Evolutionary conservation across 768 basidiomycete species (phyloP), one percentile per base, ranked within the genome.

Genomic region (Goffeauzyma gilvescens): DNA sequence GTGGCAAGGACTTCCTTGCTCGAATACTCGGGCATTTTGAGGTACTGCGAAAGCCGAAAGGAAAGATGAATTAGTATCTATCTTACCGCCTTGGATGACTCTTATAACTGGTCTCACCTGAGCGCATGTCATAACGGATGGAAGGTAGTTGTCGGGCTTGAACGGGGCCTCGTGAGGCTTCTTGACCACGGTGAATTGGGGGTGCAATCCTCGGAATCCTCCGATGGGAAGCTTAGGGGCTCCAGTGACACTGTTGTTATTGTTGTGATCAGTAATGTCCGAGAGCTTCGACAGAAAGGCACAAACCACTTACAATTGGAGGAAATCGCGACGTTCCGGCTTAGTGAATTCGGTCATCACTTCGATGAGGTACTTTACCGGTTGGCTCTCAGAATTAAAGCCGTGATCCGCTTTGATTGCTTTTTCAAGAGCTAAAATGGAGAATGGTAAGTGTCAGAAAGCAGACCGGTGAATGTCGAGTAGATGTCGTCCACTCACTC

Each of bases 91-190:
- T 15, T 36, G 23, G 15, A 9, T n/a, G 17, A 32, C 15, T 5
- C 12, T 10, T 17, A 9, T 7, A 24, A 15, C 17, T 15, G 21
- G 15, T 44, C 62, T 44, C 15, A 62, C 63, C 51, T 61, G 57
- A 40, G 61, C 89, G 63, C 93, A 98, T 3, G 93, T 96, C 93
- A 96, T 96, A 23, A 95, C 89, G 55, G 84, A 89, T 0, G 89
- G 89, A 22, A 96, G 70, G 59, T 93, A 89, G 57, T 93, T 84
- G 59, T 96, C 86, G 6, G 90, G 82, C 5, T 75, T 75, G 44
- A 93, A 70, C 12, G 41, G 47, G 18, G 41, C 32, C 38, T 43
- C 37, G 23, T 44, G 87, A 7, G 84, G 87, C 65, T 96, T 96
- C 49, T 90, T 78, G 15, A 98, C 90, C 17, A 98, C 89, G 2